phyloP scores from a whole-genome alignment of 139 green algal genomes.

The Chlorella sp. region DNA sequence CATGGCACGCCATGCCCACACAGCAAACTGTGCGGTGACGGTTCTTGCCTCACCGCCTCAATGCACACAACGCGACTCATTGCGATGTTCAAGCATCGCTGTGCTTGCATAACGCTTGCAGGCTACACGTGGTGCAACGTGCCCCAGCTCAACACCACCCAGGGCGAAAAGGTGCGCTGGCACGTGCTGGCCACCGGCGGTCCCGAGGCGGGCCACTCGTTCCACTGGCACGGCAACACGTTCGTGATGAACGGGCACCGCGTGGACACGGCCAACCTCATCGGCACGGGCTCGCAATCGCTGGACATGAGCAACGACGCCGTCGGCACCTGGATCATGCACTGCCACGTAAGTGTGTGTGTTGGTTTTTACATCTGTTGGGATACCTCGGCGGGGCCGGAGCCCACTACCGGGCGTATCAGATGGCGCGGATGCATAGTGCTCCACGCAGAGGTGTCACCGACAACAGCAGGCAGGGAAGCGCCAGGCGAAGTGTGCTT shows the following conservation, averaged over 20 bases:
- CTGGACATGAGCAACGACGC: constrained; percentile 31
- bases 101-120: neutral
- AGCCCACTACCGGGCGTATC: too few species aligned
- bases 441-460: too few species aligned
- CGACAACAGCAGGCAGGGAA: too few species aligned
- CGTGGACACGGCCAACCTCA: constrained; percentile 37
- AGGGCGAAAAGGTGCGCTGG: constrained; percentile 47
- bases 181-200: constrained; percentile 40
- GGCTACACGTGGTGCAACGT: constrained; percentile 27
- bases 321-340: constrained; percentile 44
- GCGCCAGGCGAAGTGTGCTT: too few species aligned
- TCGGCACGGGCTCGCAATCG: constrained; percentile 20
- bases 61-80: neutral
- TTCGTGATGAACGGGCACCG: constrained; percentile 18
- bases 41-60: neutral
- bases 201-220: constrained; percentile 45
- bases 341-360: constrained; percentile 37
- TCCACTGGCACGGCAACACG: constrained; percentile 32
- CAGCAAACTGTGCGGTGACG: neutral
- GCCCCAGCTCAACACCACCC: constrained; percentile 5
- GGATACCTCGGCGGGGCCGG: too few species aligned
- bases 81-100: neutral
- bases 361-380: too few species aligned
- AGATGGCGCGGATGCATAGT: too few species aligned
- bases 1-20: neutral